A percentile compares a stretch with the other conserved stretches of the same genome.
phyloP scores from a whole-genome alignment of 2,329 filamentous ascomycete genomes.

The Lasiodiplodia gonubiensis region DNA sequence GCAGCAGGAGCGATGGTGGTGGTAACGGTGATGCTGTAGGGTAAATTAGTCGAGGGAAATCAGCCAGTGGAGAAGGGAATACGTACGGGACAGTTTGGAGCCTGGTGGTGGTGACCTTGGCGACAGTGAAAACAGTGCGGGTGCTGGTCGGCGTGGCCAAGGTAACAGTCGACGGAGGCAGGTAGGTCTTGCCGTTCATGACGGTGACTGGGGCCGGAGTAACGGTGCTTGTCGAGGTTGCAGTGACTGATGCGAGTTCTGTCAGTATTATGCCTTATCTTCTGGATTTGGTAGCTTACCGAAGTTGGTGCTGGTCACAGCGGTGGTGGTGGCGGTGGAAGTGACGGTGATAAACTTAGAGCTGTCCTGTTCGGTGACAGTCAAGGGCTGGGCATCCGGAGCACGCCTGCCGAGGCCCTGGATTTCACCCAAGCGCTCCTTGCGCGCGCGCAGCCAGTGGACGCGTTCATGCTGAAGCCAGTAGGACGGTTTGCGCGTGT shows the following conservation, averaged over 20 bases:
- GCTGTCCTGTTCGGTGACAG: slow-evolving; percentile 41
- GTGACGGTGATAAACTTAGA: slow-evolving; percentile 37
- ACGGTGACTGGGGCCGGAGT: slow-evolving; percentile 37
- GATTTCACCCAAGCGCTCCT: slow-evolving; percentile 34
- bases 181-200: slow-evolving; percentile 32
- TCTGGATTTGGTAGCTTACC: slow-evolving; percentile 22
- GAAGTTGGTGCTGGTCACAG: slow-evolving; percentile 33
- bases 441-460: slow-evolving; percentile 34
- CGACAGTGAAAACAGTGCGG: slow-evolving; percentile 33
- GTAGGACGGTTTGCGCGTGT: slow-evolving; percentile 18
- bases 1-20: slow-evolving; percentile 35
- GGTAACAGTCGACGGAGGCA: slow-evolving; percentile 35
- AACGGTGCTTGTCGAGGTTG: slow-evolving; percentile 31
- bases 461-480: slow-evolving; percentile 31
- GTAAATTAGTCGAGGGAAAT: slow-evolving; percentile 15
- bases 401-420: slow-evolving; percentile 38
- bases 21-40: slow-evolving; percentile 34
- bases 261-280: not conserved
- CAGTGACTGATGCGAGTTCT: slow-evolving; percentile 27
- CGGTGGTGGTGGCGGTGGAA: slow-evolving; percentile 33
- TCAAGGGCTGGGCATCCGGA: slow-evolving; percentile 44
- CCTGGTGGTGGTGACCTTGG: slow-evolving; percentile 33
- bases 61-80: not conserved
- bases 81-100: slow-evolving; percentile 33
- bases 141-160: slow-evolving; percentile 37